Conservation (phyloP, 2,329 filamentous ascomycete species). For the Stachybotrys chlorohalonatus region DNA sequence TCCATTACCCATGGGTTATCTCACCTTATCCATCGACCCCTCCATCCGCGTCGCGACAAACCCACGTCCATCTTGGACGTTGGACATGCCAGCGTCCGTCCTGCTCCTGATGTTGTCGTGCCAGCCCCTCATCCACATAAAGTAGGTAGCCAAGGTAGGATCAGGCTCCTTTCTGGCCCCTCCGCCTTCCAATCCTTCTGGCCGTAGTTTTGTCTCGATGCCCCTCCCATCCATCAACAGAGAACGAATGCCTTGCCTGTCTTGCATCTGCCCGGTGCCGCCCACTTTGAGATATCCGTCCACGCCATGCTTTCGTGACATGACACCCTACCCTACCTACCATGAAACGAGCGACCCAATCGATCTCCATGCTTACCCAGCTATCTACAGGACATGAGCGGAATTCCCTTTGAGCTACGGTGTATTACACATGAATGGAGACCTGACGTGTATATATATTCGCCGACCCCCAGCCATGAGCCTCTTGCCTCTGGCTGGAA, state of each 20-base stretch:
- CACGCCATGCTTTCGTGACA: background rate
- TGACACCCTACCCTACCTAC: background rate
- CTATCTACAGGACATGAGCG: no score
- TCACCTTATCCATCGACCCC: background rate
- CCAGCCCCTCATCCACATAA: no score
- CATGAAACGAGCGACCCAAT: background rate
- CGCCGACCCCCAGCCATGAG: background rate
- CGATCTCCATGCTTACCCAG: background rate
- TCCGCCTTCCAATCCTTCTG: background rate
- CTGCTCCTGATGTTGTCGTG: no score
- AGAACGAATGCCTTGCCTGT: background rate
- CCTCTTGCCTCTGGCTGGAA: background rate
- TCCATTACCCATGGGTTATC: background rate
- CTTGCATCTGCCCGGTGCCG: background rate
- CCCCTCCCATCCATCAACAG: background rate
- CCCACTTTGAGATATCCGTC: background rate
- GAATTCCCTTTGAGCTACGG: background rate
- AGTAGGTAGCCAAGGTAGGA: no score
- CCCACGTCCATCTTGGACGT: background rate
- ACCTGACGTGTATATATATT: background rate
- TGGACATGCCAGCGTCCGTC: no score
- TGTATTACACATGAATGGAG: background rate
- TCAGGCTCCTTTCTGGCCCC: no score
- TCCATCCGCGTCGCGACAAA: background rate
- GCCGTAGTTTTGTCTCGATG: background rate